A percentile compares a stretch with the other conserved stretches of the same genome.
phyloP scores from a whole-genome alignment of 1,284 basidiomycete species.

The Cryptococcus sp. region DNA sequence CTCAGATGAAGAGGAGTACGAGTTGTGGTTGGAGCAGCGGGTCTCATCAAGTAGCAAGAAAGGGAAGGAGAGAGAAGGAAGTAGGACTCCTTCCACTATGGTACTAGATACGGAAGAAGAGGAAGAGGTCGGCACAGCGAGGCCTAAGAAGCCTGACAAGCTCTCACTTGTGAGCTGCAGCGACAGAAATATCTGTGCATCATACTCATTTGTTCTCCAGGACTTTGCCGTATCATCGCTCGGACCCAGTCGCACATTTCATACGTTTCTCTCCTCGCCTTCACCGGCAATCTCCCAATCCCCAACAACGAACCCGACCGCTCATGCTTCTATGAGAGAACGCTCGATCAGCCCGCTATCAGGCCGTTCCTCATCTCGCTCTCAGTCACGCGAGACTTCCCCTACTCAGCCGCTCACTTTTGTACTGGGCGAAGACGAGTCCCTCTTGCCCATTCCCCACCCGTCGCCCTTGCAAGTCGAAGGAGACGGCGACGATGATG shows the following conservation, averaged over 20 bases:
- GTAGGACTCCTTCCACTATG: not conserved
- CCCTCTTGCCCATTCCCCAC: constrained; percentile 1
- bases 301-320: not conserved
- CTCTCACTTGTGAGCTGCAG: not conserved
- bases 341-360: constrained; percentile 6
- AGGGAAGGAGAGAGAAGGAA: not conserved
- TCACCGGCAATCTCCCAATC: not conserved
- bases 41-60: constrained; percentile 1
- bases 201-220: not conserved
- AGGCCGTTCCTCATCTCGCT: not conserved
- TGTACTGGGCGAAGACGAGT: constrained; percentile 11
- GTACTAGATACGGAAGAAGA: not conserved
- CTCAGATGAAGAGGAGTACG: constrained; percentile 47
- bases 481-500: not conserved
- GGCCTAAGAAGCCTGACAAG: constrained; percentile 18
- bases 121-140: not conserved
- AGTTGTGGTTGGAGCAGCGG: constrained; percentile 32
- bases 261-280: constrained; percentile 7
- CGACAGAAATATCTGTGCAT: not conserved
- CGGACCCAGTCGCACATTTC: not conserved
- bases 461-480: not conserved
- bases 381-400: constrained; percentile 9
- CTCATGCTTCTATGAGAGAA: not conserved
- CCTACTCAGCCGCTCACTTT: constrained; percentile 17
- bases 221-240: not conserved